These are phyloP conservation scores for Phytophthora quininea DNA, from an alignment of 352 stramenopile genomes.

Conservation along the genomic window DNA sequence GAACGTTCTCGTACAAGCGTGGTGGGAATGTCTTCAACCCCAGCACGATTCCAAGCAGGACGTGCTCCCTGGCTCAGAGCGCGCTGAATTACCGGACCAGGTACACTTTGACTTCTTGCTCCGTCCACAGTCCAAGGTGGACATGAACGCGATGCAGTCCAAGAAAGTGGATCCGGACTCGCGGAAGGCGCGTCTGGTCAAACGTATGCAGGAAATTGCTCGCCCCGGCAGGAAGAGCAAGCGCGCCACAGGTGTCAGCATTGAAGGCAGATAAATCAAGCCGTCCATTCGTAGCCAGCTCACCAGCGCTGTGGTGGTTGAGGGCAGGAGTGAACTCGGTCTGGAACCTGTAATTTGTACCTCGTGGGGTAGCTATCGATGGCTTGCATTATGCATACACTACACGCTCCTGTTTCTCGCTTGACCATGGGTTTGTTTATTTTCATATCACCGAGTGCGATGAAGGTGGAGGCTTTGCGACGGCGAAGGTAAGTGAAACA, in stretches of 20 bases:
- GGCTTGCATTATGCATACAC: constrained; percentile 38
- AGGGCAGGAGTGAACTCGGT: constrained; percentile 10
- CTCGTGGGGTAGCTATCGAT: constrained; percentile 25
- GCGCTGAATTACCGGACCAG: constrained; percentile 72
- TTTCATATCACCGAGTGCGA: neutral
- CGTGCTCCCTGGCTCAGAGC: constrained; percentile 51
- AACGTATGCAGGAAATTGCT: constrained; percentile 89
- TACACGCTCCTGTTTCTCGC: constrained; percentile 22
- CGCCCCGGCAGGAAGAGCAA: constrained; percentile 80
- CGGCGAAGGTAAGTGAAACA: constrained; percentile 14
- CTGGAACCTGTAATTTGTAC: constrained; percentile 25
- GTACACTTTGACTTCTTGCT: constrained; percentile 86
- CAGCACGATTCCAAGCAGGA: constrained; percentile 45
- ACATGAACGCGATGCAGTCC: constrained; percentile 58
- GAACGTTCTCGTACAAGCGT: constrained; percentile 24
- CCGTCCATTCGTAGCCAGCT: constrained; percentile 7
- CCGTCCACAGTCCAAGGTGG: constrained; percentile 82
- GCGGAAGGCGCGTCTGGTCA: constrained; percentile 81
- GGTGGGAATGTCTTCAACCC: constrained; percentile 62
- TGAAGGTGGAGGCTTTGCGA: constrained; percentile 11
- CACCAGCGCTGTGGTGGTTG: constrained; percentile 6
- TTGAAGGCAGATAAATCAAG: constrained; percentile 81
- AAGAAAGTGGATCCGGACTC: constrained; percentile 80
- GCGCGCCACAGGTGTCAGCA: constrained; percentile 75
- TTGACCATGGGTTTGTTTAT: neutral